These are phyloP conservation scores for Chenopodium quinoa DNA, from an alignment of 148 eudicot genomes.

Conservation along the genomic window DNA sequence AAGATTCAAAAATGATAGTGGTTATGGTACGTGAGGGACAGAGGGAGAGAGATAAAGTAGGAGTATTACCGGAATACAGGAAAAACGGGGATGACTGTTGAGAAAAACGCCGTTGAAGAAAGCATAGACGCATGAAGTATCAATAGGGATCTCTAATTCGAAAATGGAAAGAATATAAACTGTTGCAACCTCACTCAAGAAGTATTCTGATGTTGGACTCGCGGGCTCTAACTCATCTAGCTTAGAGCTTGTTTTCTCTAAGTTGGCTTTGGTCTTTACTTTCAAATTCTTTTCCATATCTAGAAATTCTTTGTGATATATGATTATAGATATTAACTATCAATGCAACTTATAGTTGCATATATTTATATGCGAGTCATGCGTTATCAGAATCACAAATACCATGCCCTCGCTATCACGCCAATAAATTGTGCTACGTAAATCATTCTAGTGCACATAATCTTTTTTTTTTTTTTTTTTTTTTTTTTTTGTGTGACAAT, in stretches of 20 bases:
- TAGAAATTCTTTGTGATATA: too few species aligned
- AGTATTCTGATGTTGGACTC: background rate
- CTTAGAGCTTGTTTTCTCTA: background rate
- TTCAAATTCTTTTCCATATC: background rate
- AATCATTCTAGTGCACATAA: too few species aligned
- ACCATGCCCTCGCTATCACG: too few species aligned
- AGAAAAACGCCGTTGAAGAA: background rate
- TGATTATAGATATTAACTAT: too few species aligned
- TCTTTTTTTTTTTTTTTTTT: too few species aligned
- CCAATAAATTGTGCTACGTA: too few species aligned
- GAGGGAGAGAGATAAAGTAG: background rate
- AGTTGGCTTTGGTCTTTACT: background rate
- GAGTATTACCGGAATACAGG: background rate
- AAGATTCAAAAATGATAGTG: too few species aligned
- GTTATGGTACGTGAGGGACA: too few species aligned
- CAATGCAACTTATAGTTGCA: too few species aligned
- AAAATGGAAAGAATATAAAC: background rate
- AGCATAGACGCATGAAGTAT: background rate
- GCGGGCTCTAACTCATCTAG: background rate
- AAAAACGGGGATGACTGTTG: background rate
- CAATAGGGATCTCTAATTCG: background rate
- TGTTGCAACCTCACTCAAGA: background rate
- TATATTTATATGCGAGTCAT: too few species aligned
- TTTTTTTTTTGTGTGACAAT: too few species aligned
- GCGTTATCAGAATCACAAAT: too few species aligned